Evolutionary conservation across 2,329 filamentous ascomycete genomes (phyloP).

Genomic region (Pseudogymnoascus sp.): DNA sequence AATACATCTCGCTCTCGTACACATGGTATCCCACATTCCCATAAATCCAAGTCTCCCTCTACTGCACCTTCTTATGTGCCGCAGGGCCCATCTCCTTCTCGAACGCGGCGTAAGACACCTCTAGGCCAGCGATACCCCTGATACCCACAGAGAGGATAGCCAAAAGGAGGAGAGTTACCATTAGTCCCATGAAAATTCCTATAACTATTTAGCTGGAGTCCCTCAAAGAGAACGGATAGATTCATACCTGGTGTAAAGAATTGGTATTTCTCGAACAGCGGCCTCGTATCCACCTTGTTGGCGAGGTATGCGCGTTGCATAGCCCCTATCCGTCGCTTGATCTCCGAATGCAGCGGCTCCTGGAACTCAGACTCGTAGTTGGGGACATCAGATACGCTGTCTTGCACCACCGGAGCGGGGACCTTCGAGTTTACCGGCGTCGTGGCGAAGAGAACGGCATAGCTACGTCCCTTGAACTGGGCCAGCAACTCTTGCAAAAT

Average conservation of each 20-base stretch:
- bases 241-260: constrained; percentile 79
- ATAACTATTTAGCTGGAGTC: constrained; percentile 8
- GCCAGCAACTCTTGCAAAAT: constrained; percentile 40
- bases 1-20: constrained; percentile 7
- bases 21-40: constrained; percentile 1
- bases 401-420: constrained; percentile 35
- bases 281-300: constrained; percentile 39
- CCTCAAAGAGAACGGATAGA: not conserved
- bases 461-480: constrained; percentile 43
- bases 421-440: constrained; percentile 28
- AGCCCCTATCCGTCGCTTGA: constrained; percentile 56
- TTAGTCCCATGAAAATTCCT: constrained; percentile 85
- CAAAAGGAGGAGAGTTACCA: constrained; percentile 64
- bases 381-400: constrained; percentile 29
- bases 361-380: constrained; percentile 61
- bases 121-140: constrained; percentile 66
- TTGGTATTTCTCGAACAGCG: constrained; percentile 86
- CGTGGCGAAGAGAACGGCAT: constrained; percentile 71
- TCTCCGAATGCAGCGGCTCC: constrained; percentile 58
- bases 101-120: constrained; percentile 90
- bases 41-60: constrained; percentile 13
- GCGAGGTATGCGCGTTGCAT: constrained; percentile 32
- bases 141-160: constrained; percentile 74
- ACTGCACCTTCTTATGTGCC: constrained; percentile 73
- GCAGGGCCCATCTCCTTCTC: constrained; percentile 92